Base-by-base conservation (phyloP, 2,329 filamentous ascomycete genomes). In the Rosellinia necatrix region DNA sequence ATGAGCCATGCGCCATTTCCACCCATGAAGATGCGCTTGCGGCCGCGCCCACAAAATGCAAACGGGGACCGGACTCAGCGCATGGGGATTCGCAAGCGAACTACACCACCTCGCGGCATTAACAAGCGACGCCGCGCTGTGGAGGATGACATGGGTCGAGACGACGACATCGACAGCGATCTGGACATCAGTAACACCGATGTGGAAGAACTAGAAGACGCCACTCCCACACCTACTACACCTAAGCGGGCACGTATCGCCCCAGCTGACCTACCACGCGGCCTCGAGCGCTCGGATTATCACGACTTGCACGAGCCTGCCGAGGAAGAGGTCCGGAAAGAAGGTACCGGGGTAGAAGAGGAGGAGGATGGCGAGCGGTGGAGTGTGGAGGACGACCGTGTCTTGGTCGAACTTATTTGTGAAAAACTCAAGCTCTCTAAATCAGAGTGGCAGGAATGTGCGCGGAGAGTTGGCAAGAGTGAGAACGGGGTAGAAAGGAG, bases 381-480 rank as follows among this genome's bases (percentile, higher is more conserved):
- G 86, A 85, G 78, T 56, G 75, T 76, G 2, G 85, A 88, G 60
- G 84, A 88, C 59, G 85, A 88, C 68, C 77, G 83, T 54, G 76
- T 86, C 54, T 75, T 89, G 2, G 82, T 88, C n/a, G 84, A 88
- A 71, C 77, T 88, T 15, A 83, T 89, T 34, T 75, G 88, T 5
- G 84, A 86, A 68, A 88, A 88, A 74, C 76, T 88, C 52, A 82
- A 81, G 71, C 76, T 89, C 19, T 81, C 80, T 63, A 86, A 84
- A 71, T 77, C 79, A 47, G 84, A 88, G 55, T 88, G 85, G 85
- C 82, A 86, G 56, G 85, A 88, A 67, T 88, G 85, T 69, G 85
- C 85, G 38, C 77, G 83, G 56, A 84, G 77, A 62, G 74, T 88
- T 6, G 85, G 85, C 59, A 83, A 81, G 64, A 83, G 87, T 71